Conservation (phyloP, 495 filamentous ascomycete species). For the Filosporella fistucella region DNA sequence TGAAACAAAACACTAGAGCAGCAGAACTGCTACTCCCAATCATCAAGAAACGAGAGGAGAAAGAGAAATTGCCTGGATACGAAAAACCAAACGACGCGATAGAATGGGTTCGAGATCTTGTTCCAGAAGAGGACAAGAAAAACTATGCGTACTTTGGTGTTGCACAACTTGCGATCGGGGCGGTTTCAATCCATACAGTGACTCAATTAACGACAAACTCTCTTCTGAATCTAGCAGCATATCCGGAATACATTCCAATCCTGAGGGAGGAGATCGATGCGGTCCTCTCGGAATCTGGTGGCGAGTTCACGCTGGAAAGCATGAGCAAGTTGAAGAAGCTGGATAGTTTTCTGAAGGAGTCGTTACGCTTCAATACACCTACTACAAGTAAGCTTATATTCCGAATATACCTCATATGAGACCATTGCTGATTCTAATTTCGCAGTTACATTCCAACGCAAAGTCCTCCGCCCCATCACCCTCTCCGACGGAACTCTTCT, state of each 20-base stretch:
- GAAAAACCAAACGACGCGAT: slow-evolving; percentile 26
- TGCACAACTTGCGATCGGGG: slow-evolving; percentile 12
- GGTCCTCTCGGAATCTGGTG: slow-evolving; percentile 32
- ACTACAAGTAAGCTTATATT: no score
- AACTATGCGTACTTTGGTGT: slow-evolving; percentile 5
- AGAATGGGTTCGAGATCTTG: slow-evolving; percentile 27
- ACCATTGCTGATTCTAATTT: background rate
- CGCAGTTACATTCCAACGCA: slow-evolving; percentile 37
- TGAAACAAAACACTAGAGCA: slow-evolving; percentile 1
- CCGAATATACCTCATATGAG: background rate
- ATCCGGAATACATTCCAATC: slow-evolving; percentile 40
- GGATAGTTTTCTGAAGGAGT: slow-evolving; percentile 54
- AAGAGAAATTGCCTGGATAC: slow-evolving; percentile 13
- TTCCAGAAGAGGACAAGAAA: slow-evolving; percentile 4
- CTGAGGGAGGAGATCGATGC: slow-evolving; percentile 40
- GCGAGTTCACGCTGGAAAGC: slow-evolving; percentile 30
- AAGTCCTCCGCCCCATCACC: slow-evolving; percentile 31
- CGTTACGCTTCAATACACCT: slow-evolving; percentile 26
- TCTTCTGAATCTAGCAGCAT: slow-evolving; percentile 41
- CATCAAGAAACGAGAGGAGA: slow-evolving; percentile 12
- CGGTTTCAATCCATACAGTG: slow-evolving; percentile 22
- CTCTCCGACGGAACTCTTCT: slow-evolving; percentile 41
- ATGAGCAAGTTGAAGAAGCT: slow-evolving; percentile 41
- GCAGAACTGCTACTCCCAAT: slow-evolving; percentile 19
- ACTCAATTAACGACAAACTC: slow-evolving; percentile 4